Base-by-base conservation (phyloP, 202 grass and related monocot genomes). In the Sporobolus alterniflorus region DNA sequence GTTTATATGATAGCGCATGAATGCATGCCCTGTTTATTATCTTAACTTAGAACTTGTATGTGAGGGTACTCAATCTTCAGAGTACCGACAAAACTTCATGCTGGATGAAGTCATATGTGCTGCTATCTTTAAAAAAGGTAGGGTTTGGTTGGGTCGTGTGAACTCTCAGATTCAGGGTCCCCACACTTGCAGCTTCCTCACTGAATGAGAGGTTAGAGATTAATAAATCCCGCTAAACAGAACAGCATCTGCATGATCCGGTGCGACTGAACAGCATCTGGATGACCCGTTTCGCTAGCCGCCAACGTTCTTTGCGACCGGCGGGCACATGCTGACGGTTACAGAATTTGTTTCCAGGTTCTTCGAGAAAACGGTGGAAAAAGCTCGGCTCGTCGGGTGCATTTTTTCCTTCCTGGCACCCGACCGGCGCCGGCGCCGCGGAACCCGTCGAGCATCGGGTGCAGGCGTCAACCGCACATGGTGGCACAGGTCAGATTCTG, bases 381-480 rank as follows among this genome's bases (percentile, higher is more conserved):
- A 69, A 69, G 49, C 33, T 15, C 55, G 24, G 13, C 52, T 71
- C 32, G 6, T 59, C 52, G n/a, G 73, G 73, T 28, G 39, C 73
- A 14, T 62, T 31, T 30, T 13, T 29, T 15, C 3, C 26, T 28
- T 36, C 41, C 73, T 1, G 25, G 49, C 64, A 21, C 31, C 76
- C 16, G n/a, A 17, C 20, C 24, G n/a, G n/a, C n/a, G n/a, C 29
- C 46, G 46, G 25, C 47, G 31, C 30, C 76, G 39, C 33, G 46
- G 44, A 54, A 42, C 55, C 64, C 48, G 20, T 42, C 63, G 13
- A 7, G 50, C 54, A 41, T 40, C 72, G 24, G 13, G 73, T 76
- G 25, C 36, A 43, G 36, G 24, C 73, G 73, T 76, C 73, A 31
- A 62, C 73, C 39, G 50, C 77, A 59, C 77, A 80, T 59, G 49